Evolutionary conservation across 805 yeast species (phyloP).

Genomic region (Kluyveromyces wickerhamii): DNA sequence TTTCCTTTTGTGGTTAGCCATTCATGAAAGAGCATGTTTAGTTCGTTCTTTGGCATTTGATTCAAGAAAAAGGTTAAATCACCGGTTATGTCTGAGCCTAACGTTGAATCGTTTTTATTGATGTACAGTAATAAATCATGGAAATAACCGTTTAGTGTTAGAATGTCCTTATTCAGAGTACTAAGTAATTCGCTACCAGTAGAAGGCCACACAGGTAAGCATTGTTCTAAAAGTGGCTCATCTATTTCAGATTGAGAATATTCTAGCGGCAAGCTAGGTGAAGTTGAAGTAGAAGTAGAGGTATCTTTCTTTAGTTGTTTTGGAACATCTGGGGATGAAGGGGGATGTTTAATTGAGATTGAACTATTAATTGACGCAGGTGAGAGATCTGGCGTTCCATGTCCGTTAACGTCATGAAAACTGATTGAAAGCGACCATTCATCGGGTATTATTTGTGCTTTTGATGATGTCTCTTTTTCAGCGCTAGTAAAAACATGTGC

Average conservation of each 20-base stretch:
- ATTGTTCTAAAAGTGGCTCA: neutral
- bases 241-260: neutral
- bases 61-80: slow-evolving; percentile 54
- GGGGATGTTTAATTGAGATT: neutral
- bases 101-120: slow-evolving; percentile 19
- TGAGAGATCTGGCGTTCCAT: slow-evolving; percentile 3
- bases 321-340: neutral
- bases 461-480: no score
- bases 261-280: neutral
- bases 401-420: slow-evolving; percentile 3
- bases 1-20: slow-evolving; percentile 53
- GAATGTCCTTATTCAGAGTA: neutral
- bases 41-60: slow-evolving; percentile 61
- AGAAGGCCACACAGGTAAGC: neutral
- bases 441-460: neutral
- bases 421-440: slow-evolving; percentile 2
- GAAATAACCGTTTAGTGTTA: slow-evolving; percentile 18
- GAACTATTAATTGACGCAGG: neutral
- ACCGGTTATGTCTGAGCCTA: slow-evolving; percentile 55
- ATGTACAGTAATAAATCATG: slow-evolving; percentile 22
- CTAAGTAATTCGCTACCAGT: neutral
- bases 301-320: neutral
- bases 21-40: slow-evolving; percentile 59
- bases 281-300: neutral
- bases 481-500: no score